Evolutionary conservation across 176 grass and related monocot species (phyloP), one percentile per base, ranked within the genome.

Genomic region (Aegilops speltoides): DNA sequence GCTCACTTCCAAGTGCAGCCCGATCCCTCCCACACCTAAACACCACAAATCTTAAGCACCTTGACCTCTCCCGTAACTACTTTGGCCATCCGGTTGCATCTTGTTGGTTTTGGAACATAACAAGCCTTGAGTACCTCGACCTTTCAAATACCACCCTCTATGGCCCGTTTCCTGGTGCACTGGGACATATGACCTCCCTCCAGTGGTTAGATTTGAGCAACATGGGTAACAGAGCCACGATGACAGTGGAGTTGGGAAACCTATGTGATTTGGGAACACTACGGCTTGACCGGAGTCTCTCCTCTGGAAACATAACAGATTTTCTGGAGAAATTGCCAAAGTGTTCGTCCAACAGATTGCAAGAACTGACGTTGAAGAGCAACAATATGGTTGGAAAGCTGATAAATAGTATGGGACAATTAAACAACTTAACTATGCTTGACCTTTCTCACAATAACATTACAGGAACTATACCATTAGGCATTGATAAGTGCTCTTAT

Each of bases 181-280:
- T 73, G 13, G 69, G 22, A 73, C 3, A 43, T 73, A 73, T 73
- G 69, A 73, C 69, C 4, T 73, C 69, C 68, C 69, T 73, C 22
- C 37, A 36, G 23, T 5, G 45, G 45, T 5, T 48, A 48, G 45
- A 48, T 48, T 48, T 48, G 45, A 48, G 45, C 13, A 15, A 48
- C 45, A 48, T 48, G 45, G 45, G 13, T 48, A 48, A 72, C 22
- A 24, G 0, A 5, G 10, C 68, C 6, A 38, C 36, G 1, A 41
- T 72, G 34, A 41, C 22, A 23, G 36, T 41, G 1, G 36, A 26
- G 8, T 20, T 82, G 48, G 67, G 32, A 13, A 88, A 71, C 13
- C 61, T 91, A 17, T 69, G 69, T 59, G 77, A 77, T 4, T 46
- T 90, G 37, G 24, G 17, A 72, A 15, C 36, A 48, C 12, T 90